Evolutionary conservation across 805 yeast species (phyloP).

Genomic region (Candida gorgasii): DNA sequence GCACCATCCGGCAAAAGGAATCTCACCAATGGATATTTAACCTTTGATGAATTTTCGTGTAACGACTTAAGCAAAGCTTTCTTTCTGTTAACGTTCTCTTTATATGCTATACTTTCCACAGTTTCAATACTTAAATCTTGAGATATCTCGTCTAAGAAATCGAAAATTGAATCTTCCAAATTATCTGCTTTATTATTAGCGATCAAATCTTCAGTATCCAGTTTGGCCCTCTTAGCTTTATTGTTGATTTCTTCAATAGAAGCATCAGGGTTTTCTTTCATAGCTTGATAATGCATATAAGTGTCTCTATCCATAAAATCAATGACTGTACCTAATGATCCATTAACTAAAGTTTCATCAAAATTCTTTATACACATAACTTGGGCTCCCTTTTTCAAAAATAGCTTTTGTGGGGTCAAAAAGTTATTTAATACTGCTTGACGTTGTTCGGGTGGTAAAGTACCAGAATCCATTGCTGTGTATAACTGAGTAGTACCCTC

Average conservation of each 20-base stretch:
- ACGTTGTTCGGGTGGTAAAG: conserved; percentile 41
- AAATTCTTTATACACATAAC: conserved; percentile 81
- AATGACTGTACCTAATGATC: conserved; percentile 70
- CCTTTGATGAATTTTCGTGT: conserved; percentile 44
- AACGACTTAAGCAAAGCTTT: conserved; percentile 43
- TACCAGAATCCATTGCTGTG: conserved; percentile 58
- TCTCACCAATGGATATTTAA: conserved; percentile 71
- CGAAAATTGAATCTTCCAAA: conserved; percentile 50
- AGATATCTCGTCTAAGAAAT: conserved; percentile 35
- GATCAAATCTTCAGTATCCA: conserved; percentile 18
- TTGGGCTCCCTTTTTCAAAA: conserved; percentile 70
- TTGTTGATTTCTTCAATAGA: conserved; percentile 21
- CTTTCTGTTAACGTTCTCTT: conserved; percentile 48
- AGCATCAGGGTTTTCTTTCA: conserved; percentile 21
- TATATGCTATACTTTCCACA: conserved; percentile 13
- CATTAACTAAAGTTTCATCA: conserved; percentile 73
- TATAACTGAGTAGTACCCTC: conserved; percentile 46
- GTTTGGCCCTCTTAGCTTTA: conserved; percentile 5
- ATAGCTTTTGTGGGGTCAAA: conserved; percentile 58
- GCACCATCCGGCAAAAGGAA: conserved; percentile 72
- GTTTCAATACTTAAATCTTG: background rate
- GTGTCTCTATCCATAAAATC: conserved; percentile 50
- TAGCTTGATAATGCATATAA: conserved; percentile 26
- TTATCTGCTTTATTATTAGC: conserved; percentile 18
- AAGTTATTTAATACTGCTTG: conserved; percentile 53